Evolutionary conservation across 768 basidiomycete species (phyloP).

Genomic region (Nidularia pulvinata): DNA sequence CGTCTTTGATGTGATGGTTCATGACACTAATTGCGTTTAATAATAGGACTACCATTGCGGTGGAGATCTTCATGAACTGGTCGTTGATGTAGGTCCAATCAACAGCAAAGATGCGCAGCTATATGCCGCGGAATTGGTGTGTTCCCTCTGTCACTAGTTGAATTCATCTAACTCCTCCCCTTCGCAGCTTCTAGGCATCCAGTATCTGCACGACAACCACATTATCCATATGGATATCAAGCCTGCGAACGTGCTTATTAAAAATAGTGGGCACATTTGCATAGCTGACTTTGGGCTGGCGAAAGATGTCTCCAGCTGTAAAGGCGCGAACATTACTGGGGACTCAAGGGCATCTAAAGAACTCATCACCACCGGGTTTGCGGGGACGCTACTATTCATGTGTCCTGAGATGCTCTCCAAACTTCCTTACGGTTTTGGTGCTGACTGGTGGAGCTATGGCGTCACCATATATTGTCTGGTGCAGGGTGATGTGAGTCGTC

Average conservation of each 20-base stretch:
- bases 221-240: constrained; percentile 32
- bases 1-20: neutral
- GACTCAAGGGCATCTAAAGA: no score
- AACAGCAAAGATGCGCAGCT: neutral
- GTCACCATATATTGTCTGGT: no score
- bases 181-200: constrained; percentile 24
- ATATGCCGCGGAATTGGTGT: neutral
- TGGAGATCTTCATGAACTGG: neutral
- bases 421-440: no score
- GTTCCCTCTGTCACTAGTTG: neutral
- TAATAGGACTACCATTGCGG: neutral
- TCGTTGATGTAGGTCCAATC: neutral
- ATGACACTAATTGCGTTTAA: neutral
- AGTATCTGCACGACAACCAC: constrained; percentile 24
- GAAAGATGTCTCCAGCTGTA: constrained; percentile 15
- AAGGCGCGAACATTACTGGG: no score
- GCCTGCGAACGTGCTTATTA: constrained; percentile 26
- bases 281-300: constrained; percentile 29
- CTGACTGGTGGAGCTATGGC: no score
- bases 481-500: no score
- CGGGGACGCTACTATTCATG: no score
- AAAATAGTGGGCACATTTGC: constrained; percentile 24
- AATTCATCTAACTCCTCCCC: neutral
- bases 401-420: no score
- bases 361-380: no score